Conservation (phyloP, 345 rosid species). For the Tarenaya hassleriana region DNA sequence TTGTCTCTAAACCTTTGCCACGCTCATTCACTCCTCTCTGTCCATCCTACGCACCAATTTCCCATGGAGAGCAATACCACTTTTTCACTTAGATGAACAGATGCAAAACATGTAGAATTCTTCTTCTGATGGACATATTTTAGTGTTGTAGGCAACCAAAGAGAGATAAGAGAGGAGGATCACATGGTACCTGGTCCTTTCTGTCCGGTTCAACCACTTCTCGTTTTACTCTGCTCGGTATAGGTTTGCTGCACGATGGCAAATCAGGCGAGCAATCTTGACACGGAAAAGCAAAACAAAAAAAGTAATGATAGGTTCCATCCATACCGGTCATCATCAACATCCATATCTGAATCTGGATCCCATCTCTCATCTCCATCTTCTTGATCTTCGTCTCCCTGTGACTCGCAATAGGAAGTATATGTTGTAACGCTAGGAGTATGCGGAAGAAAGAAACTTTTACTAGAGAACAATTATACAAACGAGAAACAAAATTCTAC, state of each 20-base stretch:
- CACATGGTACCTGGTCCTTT: constrained; percentile 45
- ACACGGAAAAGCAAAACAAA: not conserved
- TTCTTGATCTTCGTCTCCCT: constrained; percentile 79
- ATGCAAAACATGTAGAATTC: too few relatives aligned
- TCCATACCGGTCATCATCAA: constrained; percentile 62
- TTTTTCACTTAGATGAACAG: not conserved
- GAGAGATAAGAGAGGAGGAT: constrained; percentile 11
- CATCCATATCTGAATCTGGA: constrained; percentile 76
- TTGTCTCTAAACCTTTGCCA: constrained; percentile 43
- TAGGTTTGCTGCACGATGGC: constrained; percentile 47
- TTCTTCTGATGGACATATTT: too few relatives aligned
- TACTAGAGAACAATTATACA: constrained; percentile 4
- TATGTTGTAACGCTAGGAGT: constrained; percentile 10
- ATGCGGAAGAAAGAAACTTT: not conserved
- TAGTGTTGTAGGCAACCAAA: not conserved
- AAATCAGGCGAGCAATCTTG: constrained; percentile 10
- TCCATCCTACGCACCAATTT: constrained; percentile 47
- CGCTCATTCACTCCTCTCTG: constrained; percentile 45
- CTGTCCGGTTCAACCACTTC: constrained; percentile 56
- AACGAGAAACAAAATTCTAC: too few relatives aligned
- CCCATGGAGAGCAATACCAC: not conserved
- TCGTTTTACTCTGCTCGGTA: constrained; percentile 70
- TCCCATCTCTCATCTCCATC: constrained; percentile 83
- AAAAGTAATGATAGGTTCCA: constrained; percentile 1
- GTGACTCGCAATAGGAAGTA: constrained; percentile 19